Conservation (phyloP, 495 filamentous ascomycete species). For the Thermochaetoides thermophila region DNA sequence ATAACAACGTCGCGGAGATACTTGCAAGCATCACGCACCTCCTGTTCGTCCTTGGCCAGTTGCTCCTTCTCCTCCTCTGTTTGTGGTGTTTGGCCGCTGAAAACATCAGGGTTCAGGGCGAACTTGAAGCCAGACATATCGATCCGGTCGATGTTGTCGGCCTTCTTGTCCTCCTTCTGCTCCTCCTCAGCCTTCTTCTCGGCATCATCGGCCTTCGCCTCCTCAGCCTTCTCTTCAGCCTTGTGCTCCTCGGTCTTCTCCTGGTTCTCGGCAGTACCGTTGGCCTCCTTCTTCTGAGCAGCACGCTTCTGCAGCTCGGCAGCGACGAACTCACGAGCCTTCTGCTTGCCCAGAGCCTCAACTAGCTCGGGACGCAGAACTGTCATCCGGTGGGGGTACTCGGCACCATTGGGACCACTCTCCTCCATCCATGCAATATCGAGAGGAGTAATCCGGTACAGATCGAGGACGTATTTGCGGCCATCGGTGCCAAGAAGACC, state of each 20-base stretch:
- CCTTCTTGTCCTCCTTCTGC: constrained; percentile 14
- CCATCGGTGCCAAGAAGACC: constrained; percentile 94
- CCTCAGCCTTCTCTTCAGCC: constrained; percentile 18
- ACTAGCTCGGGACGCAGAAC: constrained; percentile 80
- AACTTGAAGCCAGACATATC: constrained; percentile 75
- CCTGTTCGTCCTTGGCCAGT: constrained; percentile 71
- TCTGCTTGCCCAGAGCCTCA: constrained; percentile 65
- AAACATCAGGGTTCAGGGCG: constrained; percentile 86
- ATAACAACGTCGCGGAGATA: constrained; percentile 62
- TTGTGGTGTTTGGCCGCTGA: constrained; percentile 80
- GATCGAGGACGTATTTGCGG: constrained; percentile 87
- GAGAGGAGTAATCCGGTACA: constrained; percentile 87
- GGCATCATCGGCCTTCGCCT: constrained; percentile 17
- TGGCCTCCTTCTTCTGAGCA: constrained; percentile 20
- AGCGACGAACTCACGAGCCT: constrained; percentile 76
- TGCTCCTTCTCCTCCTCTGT: constrained; percentile 80
- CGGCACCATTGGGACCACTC: constrained; percentile 29
- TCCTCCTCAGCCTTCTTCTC: constrained; percentile 17
- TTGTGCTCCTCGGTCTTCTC: constrained; percentile 14
- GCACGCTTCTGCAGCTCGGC: constrained; percentile 49
- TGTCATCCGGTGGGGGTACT: constrained; percentile 91
- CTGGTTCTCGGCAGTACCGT: constrained; percentile 11
- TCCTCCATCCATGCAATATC: constrained; percentile 86
- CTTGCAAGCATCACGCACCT: constrained; percentile 71
- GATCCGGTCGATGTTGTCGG: constrained; percentile 40